Base-by-base conservation (phyloP, 169 alveolate genomes). In the Plasmodium malariae region DNA sequence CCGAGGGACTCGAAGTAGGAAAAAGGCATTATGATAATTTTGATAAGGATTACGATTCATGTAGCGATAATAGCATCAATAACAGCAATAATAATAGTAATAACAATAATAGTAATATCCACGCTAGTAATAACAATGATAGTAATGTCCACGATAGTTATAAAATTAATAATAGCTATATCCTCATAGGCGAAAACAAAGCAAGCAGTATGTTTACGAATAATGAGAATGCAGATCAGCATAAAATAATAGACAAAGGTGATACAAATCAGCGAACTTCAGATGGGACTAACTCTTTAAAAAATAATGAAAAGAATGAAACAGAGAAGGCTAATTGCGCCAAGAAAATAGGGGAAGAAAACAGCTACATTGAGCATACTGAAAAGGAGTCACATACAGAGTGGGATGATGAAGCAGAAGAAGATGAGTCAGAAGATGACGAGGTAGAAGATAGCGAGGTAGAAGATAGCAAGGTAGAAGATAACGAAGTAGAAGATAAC, bases 401-500 rank as follows among this genome's bases (percentile, higher is more conserved):
- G 9, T 45, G 3, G 37, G 43, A 37, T 26, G n/a, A 17, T 7
- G 72, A 59, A 3, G 40, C 32, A 1, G 88, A 49, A 57, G 54
- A 26, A 7, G 72, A 57, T 4, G 40, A 55, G 60, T 65, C 0
- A 4, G 49, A 71, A 6, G 26, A n/a, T 2, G 30, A n/a, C 3
- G 60, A 54, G 24, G 34, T 34, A 26, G 48, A 4, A 17, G 72
- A 37, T n/a, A 17, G 32, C 7, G 19, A 59, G 34, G 36, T 19
- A 24, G 34, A 57, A 0, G 43, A 37, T 0, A 63, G 21, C 6
- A 37, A 34, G n/a, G 57, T 12, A 9, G 24, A 57, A 12, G 65
- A 34, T 6, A 54, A 57, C 1, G 60, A 40, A 0, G 57, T 21
- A 21, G 88, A 51, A 73, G 74, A 74, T 21, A 62, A 36, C 11